phyloP scores from a whole-genome alignment of 805 yeast genomes.

The Monosporozyma unispora region DNA sequence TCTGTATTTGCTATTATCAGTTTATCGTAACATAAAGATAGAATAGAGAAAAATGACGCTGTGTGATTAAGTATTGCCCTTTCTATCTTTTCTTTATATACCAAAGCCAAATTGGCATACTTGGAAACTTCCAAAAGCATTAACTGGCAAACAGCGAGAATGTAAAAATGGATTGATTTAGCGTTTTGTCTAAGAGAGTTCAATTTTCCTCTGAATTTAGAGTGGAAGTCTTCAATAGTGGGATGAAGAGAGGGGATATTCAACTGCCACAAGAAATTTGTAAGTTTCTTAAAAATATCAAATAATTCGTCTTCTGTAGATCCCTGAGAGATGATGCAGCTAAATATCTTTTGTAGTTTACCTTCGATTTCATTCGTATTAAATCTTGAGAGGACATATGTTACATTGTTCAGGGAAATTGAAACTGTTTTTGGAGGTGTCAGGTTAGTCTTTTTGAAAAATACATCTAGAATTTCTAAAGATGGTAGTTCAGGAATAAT shows the following conservation, averaged over 20 bases:
- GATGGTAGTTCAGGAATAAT: not conserved
- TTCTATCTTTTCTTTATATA: slow-evolving; percentile 10
- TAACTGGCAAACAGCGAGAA: slow-evolving; percentile 24
- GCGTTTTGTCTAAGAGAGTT: slow-evolving; percentile 14
- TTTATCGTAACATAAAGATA: slow-evolving; percentile 13
- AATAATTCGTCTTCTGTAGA: slow-evolving; percentile 22
- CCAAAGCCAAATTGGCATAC: slow-evolving; percentile 13
- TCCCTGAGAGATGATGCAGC: slow-evolving; percentile 18
- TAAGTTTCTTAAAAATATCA: slow-evolving; percentile 9
- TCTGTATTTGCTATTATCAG: slow-evolving; percentile 3
- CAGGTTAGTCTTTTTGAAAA: slow-evolving; percentile 7
- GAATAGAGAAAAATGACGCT: slow-evolving; percentile 21
- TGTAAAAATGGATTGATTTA: slow-evolving; percentile 28
- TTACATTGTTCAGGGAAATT: slow-evolving; percentile 9
- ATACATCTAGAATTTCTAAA: slow-evolving; percentile 9
- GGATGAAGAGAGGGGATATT: slow-evolving; percentile 14
- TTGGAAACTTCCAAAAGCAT: slow-evolving; percentile 21
- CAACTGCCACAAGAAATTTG: slow-evolving; percentile 15
- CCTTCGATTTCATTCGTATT: slow-evolving; percentile 4
- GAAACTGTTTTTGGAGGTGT: slow-evolving; percentile 15
- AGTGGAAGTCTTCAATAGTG: slow-evolving; percentile 20
- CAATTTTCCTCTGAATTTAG: slow-evolving; percentile 21
- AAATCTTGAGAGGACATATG: slow-evolving; percentile 16
- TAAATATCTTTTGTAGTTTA: slow-evolving; percentile 12
- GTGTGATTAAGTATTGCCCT: slow-evolving; percentile 19